phyloP scores from a whole-genome alignment of 2,329 filamentous ascomycete species.

The Fusarium aywerte region DNA sequence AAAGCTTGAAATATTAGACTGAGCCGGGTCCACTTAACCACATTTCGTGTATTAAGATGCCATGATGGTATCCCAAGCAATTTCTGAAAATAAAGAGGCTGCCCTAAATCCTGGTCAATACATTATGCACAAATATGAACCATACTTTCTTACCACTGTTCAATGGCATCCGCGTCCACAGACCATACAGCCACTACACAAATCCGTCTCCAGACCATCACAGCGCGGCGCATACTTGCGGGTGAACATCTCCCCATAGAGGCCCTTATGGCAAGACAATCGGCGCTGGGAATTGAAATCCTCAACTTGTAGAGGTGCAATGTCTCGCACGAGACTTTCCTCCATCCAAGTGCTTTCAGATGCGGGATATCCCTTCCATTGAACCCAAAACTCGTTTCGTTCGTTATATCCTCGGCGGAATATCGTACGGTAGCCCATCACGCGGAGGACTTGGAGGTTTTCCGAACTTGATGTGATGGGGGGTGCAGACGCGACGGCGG shows the following conservation, averaged over 20 bases:
- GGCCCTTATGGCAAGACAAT: neutral
- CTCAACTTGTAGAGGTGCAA: neutral
- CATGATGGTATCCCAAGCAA: no score
- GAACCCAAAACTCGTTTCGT: neutral
- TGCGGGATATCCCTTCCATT: neutral
- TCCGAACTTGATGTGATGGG: no score
- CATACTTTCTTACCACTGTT: no score
- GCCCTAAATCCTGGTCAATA: no score
- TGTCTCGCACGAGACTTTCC: neutral
- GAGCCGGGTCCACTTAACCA: no score
- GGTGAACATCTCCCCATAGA: conserved; percentile 1
- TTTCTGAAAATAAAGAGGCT: no score
- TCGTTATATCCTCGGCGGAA: neutral
- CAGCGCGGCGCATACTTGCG: neutral
- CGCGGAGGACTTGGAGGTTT: neutral
- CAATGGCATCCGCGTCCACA: conserved; percentile 1
- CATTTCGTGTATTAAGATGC: no score
- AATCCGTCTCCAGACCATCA: neutral
- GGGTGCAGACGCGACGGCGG: neutral
- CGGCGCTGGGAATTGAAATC: neutral
- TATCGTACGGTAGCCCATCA: neutral
- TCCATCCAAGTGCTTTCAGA: neutral
- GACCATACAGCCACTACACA: neutral
- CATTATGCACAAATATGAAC: no score
- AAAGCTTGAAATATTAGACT: no score